Conservation (phyloP, 1,139 yeast genomes). For the Nadsonia starkeyi-henricii region DNA sequence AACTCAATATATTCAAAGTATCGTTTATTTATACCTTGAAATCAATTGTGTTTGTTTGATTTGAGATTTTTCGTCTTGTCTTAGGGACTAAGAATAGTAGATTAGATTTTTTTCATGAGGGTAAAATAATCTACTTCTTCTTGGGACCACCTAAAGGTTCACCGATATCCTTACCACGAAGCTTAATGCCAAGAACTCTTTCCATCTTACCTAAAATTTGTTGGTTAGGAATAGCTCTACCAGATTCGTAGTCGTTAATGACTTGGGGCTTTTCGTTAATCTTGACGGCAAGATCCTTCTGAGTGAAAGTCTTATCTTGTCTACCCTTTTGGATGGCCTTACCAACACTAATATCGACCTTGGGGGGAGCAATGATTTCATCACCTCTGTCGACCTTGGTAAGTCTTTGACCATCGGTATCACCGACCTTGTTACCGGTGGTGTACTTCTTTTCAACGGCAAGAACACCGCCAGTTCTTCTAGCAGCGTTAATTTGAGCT, state of each 20-base stretch:
- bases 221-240: slow-evolving; percentile 93
- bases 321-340: slow-evolving; percentile 78
- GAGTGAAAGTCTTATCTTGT: slow-evolving; percentile 78
- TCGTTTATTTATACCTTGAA: too few species aligned
- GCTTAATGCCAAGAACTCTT: slow-evolving; percentile 84
- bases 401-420: slow-evolving; percentile 88
- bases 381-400: slow-evolving; percentile 88
- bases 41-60: too few species aligned
- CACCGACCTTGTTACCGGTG: slow-evolving; percentile 46
- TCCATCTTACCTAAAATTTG: slow-evolving; percentile 86
- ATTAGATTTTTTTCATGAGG: too few species aligned
- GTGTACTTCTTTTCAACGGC: slow-evolving; percentile 90
- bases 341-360: slow-evolving; percentile 73
- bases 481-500: slow-evolving; percentile 79
- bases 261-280: slow-evolving; percentile 93
- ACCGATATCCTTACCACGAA: slow-evolving; percentile 93
- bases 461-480: slow-evolving; percentile 78
- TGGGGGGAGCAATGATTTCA: slow-evolving; percentile 87
- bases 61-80: too few species aligned
- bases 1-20: too few species aligned
- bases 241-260: slow-evolving; percentile 92
- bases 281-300: slow-evolving; percentile 90
- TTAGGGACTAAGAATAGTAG: too few species aligned
- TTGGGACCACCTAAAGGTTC: slow-evolving; percentile 72
- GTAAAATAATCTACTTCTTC: slow-evolving; percentile 18